Evolutionary conservation across 108 stramenopile species (phyloP).

Genomic region (Cyclotella choctawhatcheeana): DNA sequence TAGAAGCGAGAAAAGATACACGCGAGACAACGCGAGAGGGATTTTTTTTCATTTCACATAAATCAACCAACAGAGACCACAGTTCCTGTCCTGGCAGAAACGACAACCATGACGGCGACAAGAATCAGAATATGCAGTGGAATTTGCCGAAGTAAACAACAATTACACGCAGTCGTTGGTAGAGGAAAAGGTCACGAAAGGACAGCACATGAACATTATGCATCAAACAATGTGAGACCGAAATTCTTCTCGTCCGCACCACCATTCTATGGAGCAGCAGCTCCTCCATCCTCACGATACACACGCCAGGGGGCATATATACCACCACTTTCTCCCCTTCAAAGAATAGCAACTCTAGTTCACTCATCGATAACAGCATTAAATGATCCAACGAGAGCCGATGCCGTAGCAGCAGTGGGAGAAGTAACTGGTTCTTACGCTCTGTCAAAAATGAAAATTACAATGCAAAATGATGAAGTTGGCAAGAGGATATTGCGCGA

Average conservation of each 20-base stretch:
- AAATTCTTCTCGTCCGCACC: constrained; percentile 2
- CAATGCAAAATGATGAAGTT: constrained; percentile 56
- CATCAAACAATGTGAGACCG: no score
- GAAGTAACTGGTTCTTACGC: constrained; percentile 89
- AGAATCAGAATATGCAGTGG: no score
- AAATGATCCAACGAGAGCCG: constrained; percentile 86
- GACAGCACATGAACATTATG: no score
- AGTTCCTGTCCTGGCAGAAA: no score
- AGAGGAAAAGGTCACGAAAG: no score
- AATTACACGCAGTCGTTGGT: no score
- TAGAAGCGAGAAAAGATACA: no score
- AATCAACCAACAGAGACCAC: no score
- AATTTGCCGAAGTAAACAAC: no score
- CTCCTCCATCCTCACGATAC: constrained; percentile 40
- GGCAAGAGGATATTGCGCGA: constrained; percentile 75
- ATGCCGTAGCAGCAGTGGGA: constrained; percentile 94
- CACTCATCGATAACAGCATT: constrained; percentile 86
- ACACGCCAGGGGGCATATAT: background rate
- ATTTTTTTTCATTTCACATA: no score
- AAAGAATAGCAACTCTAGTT: constrained; percentile 66
- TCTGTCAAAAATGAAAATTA: constrained; percentile 63
- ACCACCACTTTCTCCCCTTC: constrained; percentile 34
- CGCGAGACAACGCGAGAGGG: no score
- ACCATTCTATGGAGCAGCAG: constrained; percentile 30
- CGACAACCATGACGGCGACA: no score